These are phyloP conservation scores for Linnemannia hyalina DNA, from an alignment of 192 early-diverging fungal genomes.

Conservation along the genomic window DNA sequence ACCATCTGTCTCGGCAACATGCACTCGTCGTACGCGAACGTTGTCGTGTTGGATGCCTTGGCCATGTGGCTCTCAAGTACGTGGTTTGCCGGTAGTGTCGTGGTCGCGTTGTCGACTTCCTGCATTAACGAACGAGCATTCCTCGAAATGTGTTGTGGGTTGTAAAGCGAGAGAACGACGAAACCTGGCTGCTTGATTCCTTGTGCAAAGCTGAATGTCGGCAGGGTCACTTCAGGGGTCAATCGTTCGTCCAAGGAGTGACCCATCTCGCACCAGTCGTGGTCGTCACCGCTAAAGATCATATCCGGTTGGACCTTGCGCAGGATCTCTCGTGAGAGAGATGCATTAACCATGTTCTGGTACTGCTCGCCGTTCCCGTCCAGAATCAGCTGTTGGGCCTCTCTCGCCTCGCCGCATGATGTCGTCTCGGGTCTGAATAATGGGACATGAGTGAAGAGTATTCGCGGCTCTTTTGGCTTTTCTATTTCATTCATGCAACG, in stretches of 20 bases:
- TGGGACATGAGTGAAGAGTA: constrained; percentile 89
- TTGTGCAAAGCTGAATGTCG: constrained; percentile 77
- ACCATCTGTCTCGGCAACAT: constrained; percentile 75
- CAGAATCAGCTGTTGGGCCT: constrained; percentile 54
- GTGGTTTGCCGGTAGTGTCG: constrained; percentile 64
- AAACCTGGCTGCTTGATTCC: constrained; percentile 71
- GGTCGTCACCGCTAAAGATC: constrained; percentile 92
- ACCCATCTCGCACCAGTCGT: constrained; percentile 82
- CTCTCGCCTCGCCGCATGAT: constrained; percentile 76
- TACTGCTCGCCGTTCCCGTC: constrained; percentile 88
- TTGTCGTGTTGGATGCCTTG: constrained; percentile 9
- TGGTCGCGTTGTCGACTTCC: constrained; percentile 45
- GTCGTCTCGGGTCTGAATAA: constrained; percentile 74
- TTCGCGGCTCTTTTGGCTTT: constrained; percentile 50
- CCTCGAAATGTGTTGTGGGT: constrained; percentile 8
- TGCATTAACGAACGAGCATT: not conserved
- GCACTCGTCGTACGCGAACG: constrained; percentile 65
- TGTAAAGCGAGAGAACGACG: constrained; percentile 44
- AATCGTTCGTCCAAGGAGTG: constrained; percentile 41
- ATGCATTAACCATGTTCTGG: constrained; percentile 79
- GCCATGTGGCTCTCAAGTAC: not conserved
- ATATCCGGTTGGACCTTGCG: constrained; percentile 67
- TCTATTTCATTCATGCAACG: not conserved
- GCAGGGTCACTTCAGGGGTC: constrained; percentile 63
- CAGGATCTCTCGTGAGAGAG: constrained; percentile 70